A percentile compares a stretch with the other conserved stretches of the same genome.
Conservation (phyloP, 1,284 basidiomycete species). For the Puccinia horiana region DNA sequence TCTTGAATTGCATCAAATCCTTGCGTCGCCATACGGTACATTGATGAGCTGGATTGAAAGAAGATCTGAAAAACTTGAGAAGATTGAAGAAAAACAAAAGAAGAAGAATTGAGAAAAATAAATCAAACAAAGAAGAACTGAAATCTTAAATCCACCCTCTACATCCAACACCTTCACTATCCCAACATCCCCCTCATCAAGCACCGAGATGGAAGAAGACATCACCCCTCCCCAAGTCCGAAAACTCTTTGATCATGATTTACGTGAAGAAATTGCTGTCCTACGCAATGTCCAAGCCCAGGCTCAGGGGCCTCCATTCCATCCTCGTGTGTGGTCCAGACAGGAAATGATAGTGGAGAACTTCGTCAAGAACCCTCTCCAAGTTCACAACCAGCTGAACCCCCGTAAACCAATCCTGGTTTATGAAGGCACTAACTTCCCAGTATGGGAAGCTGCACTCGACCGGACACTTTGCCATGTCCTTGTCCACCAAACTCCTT, state of each 20-base stretch:
- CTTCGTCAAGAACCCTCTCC: not conserved
- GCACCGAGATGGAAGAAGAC: not conserved
- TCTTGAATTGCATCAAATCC: too few relatives aligned
- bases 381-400: not conserved
- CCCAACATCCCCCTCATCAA: not conserved
- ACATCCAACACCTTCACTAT: not conserved
- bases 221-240: not conserved
- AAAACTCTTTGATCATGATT: not conserved
- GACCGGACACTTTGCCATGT: not conserved
- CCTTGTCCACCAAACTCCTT: not conserved
- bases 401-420: not conserved
- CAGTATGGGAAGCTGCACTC: not conserved
- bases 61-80: not conserved
- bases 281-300: not conserved
- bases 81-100: not conserved
- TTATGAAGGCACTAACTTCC: not conserved
- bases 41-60: not conserved
- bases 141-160: not conserved
- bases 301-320: not conserved
- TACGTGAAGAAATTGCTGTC: not conserved
- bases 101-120: not conserved
- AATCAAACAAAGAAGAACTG: not conserved
- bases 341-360: not conserved
- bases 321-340: not conserved
- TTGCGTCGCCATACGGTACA: not conserved